Conservation (phyloP, 495 filamentous ascomycete genomes). For the Bacidia gigantensis region DNA sequence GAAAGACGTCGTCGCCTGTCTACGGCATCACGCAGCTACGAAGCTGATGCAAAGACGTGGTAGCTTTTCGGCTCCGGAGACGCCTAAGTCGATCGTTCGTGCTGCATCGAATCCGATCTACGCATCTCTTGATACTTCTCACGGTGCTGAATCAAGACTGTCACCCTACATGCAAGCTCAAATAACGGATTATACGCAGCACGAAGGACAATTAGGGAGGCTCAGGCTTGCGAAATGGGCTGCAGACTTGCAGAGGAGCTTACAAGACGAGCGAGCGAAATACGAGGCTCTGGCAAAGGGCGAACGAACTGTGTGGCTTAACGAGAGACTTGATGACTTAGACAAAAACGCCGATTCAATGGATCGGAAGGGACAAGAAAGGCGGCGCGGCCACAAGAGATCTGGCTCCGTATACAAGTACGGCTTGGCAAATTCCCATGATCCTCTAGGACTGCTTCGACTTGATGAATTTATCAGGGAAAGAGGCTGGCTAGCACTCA, state of each 20-base stretch:
- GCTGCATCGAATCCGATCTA: conserved; percentile 16
- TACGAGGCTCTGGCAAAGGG: conserved; percentile 55
- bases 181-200: conserved; percentile 55
- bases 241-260: conserved; percentile 67
- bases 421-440: conserved; percentile 36
- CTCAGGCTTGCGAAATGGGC: conserved; percentile 83
- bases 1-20: conserved; percentile 65
- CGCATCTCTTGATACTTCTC: conserved; percentile 10
- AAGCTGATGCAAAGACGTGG: conserved; percentile 54
- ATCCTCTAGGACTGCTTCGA: conserved; percentile 64
- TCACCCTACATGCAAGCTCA: conserved; percentile 56
- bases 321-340: conserved; percentile 52
- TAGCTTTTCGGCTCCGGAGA: neutral
- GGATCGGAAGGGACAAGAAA: neutral
- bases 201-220: conserved; percentile 62
- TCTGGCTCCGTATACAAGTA: conserved; percentile 9
- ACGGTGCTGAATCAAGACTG: conserved; percentile 20
- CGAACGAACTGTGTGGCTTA: conserved; percentile 71
- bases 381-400: neutral
- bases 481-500: conserved; percentile 55
- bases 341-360: conserved; percentile 36
- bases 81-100: conserved; percentile 7
- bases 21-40: conserved; percentile 74
- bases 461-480: conserved; percentile 54
- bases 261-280: conserved; percentile 66